Evolutionary conservation across 2,329 filamentous ascomycete genomes (phyloP).

Genomic region (Neonectria neomacrospora): DNA sequence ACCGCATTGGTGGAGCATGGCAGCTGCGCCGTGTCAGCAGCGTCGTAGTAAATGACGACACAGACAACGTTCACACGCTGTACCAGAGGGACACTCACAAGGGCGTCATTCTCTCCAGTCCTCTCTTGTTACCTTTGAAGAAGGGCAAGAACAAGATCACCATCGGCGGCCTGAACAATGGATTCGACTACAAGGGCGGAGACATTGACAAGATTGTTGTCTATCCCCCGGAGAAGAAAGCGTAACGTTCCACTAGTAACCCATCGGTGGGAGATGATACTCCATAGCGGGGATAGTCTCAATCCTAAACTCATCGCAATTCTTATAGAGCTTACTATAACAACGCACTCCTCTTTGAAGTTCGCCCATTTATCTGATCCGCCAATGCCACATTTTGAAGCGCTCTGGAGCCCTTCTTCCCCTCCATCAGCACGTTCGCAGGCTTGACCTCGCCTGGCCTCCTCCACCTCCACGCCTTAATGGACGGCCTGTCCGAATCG

Average conservation of each 20-base stretch:
- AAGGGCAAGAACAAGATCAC: slow-evolving; percentile 67
- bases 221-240: slow-evolving; percentile 62
- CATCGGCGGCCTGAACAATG: slow-evolving; percentile 67
- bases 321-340: background rate
- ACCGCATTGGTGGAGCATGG: slow-evolving; percentile 69
- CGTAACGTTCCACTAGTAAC: no score
- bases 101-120: slow-evolving; percentile 68
- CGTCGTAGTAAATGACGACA: slow-evolving; percentile 65
- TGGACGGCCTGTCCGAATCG: slow-evolving; percentile 1
- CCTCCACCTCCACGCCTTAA: slow-evolving; percentile 26
- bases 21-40: slow-evolving; percentile 69
- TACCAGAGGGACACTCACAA: slow-evolving; percentile 66
- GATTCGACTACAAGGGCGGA: slow-evolving; percentile 65
- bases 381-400: slow-evolving; percentile 25
- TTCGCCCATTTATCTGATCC: slow-evolving; percentile 5
- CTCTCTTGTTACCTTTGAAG: slow-evolving; percentile 63
- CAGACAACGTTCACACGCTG: slow-evolving; percentile 57
- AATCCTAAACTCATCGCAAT: background rate
- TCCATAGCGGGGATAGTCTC: background rate
- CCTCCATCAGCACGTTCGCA: slow-evolving; percentile 18
- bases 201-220: slow-evolving; percentile 70
- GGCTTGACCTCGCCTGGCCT: background rate
- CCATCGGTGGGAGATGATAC: no score
- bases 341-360: slow-evolving; percentile 9
- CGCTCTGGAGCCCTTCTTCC: slow-evolving; percentile 8